Evolutionary conservation across 495 filamentous ascomycete species (phyloP).

Genomic region (Aspergillus egyptiacus): DNA sequence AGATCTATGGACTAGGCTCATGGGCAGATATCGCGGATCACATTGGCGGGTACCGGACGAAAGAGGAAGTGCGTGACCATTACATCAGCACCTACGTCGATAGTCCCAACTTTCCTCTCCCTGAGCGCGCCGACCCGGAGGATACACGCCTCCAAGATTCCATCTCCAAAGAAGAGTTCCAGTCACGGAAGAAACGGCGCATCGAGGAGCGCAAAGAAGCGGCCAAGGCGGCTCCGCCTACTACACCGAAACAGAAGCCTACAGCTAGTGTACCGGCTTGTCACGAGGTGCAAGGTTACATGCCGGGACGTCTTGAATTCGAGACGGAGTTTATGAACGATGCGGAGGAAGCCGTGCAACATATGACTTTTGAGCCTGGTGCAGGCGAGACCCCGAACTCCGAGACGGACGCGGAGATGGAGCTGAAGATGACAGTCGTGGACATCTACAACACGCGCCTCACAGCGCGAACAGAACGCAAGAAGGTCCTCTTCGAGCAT

Average conservation of each 20-base stretch:
- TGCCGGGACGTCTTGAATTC: constrained; percentile 96
- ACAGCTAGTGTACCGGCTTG: constrained; percentile 90
- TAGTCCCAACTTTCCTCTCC: constrained; percentile 76
- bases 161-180: constrained; percentile 87
- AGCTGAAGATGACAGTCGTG: constrained; percentile 96
- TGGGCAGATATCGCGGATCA: constrained; percentile 99
- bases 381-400: constrained; percentile 85
- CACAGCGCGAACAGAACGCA: constrained; percentile 86
- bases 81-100: constrained; percentile 85
- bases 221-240: constrained; percentile 73
- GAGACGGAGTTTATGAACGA: constrained; percentile 98
- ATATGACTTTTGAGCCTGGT: constrained; percentile 96
- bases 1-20: constrained; percentile 92
- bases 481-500: constrained; percentile 96
- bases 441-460: constrained; percentile 96
- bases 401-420: constrained; percentile 86
- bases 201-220: constrained; percentile 91
- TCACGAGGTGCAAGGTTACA: constrained; percentile 97
- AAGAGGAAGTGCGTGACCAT: constrained; percentile 91
- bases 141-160: constrained; percentile 70
- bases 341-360: constrained; percentile 94
- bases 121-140: constrained; percentile 71
- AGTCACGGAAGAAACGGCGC: constrained; percentile 84
- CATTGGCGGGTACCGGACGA: constrained; percentile 88
- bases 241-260: constrained; percentile 89